phyloP scores from a whole-genome alignment of 2,329 filamentous ascomycete species.

The Colletotrichum simmondsii region DNA sequence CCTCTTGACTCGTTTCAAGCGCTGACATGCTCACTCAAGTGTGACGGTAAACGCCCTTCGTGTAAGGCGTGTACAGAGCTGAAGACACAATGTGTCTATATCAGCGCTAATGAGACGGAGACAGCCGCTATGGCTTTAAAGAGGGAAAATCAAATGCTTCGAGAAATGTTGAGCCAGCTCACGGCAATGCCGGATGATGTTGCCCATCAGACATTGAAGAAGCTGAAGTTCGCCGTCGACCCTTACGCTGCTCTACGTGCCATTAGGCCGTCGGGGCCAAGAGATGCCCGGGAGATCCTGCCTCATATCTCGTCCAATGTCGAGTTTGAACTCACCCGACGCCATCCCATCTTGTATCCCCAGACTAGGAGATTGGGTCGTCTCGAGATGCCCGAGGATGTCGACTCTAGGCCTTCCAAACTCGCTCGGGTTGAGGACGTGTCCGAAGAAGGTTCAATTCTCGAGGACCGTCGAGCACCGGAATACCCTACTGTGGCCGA shows the following conservation, averaged over 20 bases:
- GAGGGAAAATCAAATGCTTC: conserved; percentile 35
- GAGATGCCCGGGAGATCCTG: conserved; percentile 7
- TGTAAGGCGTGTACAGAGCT: conserved; percentile 36
- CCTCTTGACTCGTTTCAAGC: neutral
- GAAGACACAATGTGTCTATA: conserved; percentile 33
- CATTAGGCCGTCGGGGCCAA: conserved; percentile 12
- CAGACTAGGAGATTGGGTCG: neutral
- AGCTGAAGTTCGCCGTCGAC: conserved; percentile 38
- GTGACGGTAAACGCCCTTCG: conserved; percentile 35
- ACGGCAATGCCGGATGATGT: conserved; percentile 36
- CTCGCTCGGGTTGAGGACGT: conserved; percentile 3
- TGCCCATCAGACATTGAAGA: conserved; percentile 33
- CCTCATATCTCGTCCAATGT: conserved; percentile 25
- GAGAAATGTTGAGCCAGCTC: conserved; percentile 38
- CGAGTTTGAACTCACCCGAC: conserved; percentile 27
- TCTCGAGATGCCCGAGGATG: neutral
- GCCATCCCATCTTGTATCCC: conserved; percentile 24
- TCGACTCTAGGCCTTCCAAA: conserved; percentile 18
- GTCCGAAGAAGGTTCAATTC: neutral
- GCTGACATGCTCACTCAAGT: conserved; percentile 25
- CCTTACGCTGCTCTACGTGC: conserved; percentile 28
- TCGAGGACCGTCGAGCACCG: neutral
- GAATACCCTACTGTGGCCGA: neutral
- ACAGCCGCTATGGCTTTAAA: conserved; percentile 30
- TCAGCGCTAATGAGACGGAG: conserved; percentile 33